Evolutionary conservation across 2,329 filamentous ascomycete species (phyloP), one percentile per base, ranked within the genome.

Genomic region (Fusarium acutatum): DNA sequence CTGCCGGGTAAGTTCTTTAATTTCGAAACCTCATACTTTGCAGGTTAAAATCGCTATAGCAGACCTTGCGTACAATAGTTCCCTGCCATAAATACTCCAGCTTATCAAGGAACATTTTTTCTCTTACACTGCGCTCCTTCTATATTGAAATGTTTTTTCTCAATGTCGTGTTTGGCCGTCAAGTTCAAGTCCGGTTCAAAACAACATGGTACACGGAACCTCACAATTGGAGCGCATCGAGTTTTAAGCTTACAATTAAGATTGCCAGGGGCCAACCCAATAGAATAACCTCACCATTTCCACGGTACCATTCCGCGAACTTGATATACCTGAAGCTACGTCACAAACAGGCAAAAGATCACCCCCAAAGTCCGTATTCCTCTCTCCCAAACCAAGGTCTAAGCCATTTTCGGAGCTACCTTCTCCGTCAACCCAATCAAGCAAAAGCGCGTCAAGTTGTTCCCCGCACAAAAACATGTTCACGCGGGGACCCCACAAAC

Each of bases 401-500:
- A 57, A 30, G 20, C 41, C 28, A 54, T 18, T 30, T 50, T 52
- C 46, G 67, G 67, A 64, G 66, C 41, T 32, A 15, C 20, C 24
- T 12, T 70, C 52, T 69, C 67, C 67, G 67, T 50, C 20, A 1
- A 34, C 67, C 46, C 40, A 69, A 69, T 69, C 59, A 65, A 70
- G 60, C 38, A 53, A 53, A 34, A 13, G 44, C 43, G 32, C 15
- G 35, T 38, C 37, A 44, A 52, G 10, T 20, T 37, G 35, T 70
- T 44, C 67, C 66, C 67, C 67, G 43, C 67, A 66, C 63, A 61
- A 18, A 43, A 35, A 44, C 38, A 43, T 37, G 37, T 49, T 41
- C 34, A 56, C 38, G 67, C 67, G 67, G 67, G 67, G 67, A 60
- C 67, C 67, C 67, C 67, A 68, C 60, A 70, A 64, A 52, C 41